A percentile compares a stretch with the other conserved stretches of the same genome.
Evolutionary conservation across 495 filamentous ascomycete species (phyloP).

Genomic region (Xylaria cubensis): DNA sequence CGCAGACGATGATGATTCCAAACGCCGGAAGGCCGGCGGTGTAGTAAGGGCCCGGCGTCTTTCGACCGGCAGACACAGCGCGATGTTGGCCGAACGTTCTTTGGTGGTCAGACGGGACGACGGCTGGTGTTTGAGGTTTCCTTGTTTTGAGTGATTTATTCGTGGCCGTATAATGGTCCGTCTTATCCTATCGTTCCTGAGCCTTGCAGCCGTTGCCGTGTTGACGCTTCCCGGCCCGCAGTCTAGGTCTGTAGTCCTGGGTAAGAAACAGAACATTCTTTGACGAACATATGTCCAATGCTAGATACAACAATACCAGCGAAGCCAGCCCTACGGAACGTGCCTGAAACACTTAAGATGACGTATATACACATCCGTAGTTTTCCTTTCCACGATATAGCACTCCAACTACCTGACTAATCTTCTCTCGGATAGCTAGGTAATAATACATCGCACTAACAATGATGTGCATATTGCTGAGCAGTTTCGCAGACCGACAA

Average conservation of each 20-base stretch:
- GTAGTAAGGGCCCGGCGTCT: slow-evolving; percentile 11
- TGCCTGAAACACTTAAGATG: background rate
- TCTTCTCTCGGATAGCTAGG: background rate
- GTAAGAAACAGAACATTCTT: background rate
- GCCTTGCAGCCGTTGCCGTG: background rate
- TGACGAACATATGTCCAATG: background rate
- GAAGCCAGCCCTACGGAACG: background rate
- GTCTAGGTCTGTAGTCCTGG: background rate
- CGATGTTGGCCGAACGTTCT: background rate
- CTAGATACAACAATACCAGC: background rate
- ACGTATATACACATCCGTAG: background rate
- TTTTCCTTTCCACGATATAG: background rate
- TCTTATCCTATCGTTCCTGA: slow-evolving; percentile 5
- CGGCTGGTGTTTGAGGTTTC: slow-evolving; percentile 20
- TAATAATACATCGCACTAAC: background rate
- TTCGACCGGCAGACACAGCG: background rate
- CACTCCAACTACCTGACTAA: background rate
- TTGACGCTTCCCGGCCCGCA: background rate
- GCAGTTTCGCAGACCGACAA: slow-evolving; percentile 9
- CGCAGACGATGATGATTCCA: background rate
- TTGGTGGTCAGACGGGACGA: slow-evolving; percentile 24
- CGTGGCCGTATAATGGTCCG: background rate
- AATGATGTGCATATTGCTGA: background rate
- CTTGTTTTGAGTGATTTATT: background rate
- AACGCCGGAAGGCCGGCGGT: slow-evolving; percentile 11